phyloP scores from a whole-genome alignment of 495 filamentous ascomycete species.

The Podospora comata region DNA sequence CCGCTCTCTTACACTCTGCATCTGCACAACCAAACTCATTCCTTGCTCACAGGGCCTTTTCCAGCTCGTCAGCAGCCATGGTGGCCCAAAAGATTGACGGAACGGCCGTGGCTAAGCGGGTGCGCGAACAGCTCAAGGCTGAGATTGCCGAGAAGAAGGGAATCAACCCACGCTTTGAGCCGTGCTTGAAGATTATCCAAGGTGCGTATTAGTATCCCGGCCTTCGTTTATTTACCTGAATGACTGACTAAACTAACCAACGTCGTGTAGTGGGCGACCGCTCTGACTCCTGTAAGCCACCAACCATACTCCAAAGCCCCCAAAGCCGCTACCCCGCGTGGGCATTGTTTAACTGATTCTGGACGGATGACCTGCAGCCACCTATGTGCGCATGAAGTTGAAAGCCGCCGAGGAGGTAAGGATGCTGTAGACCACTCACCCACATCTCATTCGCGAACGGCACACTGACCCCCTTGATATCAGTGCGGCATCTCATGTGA shows the following conservation, averaged over 20 bases:
- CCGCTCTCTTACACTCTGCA: slow-evolving; percentile 16
- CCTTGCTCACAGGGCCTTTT: slow-evolving; percentile 27
- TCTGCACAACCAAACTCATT: slow-evolving; percentile 3
- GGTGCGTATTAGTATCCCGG: slow-evolving; percentile 50
- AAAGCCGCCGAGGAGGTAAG: slow-evolving; percentile 90
- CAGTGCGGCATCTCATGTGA: slow-evolving; percentile 88
- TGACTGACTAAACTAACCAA: slow-evolving; percentile 20
- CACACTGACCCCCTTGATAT: neutral
- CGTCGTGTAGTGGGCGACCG: slow-evolving; percentile 68
- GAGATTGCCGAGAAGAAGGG: slow-evolving; percentile 80
- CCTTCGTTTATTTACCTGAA: neutral
- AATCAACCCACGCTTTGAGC: slow-evolving; percentile 79
- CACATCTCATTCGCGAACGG: slow-evolving; percentile 9
- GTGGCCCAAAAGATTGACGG: slow-evolving; percentile 91
- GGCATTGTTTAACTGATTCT: slow-evolving; percentile 20
- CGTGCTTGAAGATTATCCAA: slow-evolving; percentile 88
- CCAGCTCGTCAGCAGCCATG: slow-evolving; percentile 59
- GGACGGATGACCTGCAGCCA: slow-evolving; percentile 53
- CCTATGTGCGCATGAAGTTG: slow-evolving; percentile 99
- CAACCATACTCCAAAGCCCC: slow-evolving; percentile 11
- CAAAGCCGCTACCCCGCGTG: slow-evolving; percentile 8
- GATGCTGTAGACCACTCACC: slow-evolving; percentile 16
- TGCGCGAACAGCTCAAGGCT: slow-evolving; percentile 71
- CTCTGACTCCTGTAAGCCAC: slow-evolving; percentile 79
- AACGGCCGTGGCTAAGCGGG: slow-evolving; percentile 85